Conservation (phyloP, 306 rosid species). For the Lathyrus tuberosus region DNA sequence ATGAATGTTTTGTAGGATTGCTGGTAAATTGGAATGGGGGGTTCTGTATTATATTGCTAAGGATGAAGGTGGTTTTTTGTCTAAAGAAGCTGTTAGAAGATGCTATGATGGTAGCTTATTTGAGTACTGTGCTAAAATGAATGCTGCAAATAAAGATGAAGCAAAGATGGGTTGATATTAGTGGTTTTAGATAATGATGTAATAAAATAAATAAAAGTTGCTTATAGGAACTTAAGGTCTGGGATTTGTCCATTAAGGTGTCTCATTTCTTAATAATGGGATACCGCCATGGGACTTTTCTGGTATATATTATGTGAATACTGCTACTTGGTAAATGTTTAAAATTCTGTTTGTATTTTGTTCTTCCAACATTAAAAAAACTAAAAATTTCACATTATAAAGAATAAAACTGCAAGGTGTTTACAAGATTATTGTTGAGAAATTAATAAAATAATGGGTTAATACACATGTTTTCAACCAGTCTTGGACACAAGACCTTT, state of each 20-base stretch:
- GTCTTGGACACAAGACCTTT: too few species aligned
- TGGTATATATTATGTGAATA: neutral
- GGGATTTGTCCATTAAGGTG: neutral
- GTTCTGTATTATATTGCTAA: slow-evolving; percentile 65
- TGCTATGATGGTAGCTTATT: slow-evolving; percentile 83
- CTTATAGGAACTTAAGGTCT: neutral
- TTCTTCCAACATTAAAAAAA: too few species aligned
- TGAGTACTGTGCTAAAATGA: slow-evolving; percentile 75
- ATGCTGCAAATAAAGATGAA: slow-evolving; percentile 14
- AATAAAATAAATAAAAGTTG: neutral
- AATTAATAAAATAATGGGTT: too few species aligned
- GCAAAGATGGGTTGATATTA: slow-evolving; percentile 51
- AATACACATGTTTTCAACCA: too few species aligned
- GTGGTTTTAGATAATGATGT: neutral
- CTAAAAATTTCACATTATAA: too few species aligned
- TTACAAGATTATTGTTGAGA: too few species aligned
- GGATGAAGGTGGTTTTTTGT: slow-evolving; percentile 68
- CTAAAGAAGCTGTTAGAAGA: slow-evolving; percentile 83
- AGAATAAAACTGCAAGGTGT: too few species aligned
- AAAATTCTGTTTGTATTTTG: too few species aligned
- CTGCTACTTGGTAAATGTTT: neutral
- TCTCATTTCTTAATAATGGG: neutral
- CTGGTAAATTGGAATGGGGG: slow-evolving; percentile 74
- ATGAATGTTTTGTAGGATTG: slow-evolving; percentile 49
- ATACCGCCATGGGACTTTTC: neutral